Conservation (phyloP, 2,329 filamentous ascomycete genomes). For the Phialophora tarda region DNA sequence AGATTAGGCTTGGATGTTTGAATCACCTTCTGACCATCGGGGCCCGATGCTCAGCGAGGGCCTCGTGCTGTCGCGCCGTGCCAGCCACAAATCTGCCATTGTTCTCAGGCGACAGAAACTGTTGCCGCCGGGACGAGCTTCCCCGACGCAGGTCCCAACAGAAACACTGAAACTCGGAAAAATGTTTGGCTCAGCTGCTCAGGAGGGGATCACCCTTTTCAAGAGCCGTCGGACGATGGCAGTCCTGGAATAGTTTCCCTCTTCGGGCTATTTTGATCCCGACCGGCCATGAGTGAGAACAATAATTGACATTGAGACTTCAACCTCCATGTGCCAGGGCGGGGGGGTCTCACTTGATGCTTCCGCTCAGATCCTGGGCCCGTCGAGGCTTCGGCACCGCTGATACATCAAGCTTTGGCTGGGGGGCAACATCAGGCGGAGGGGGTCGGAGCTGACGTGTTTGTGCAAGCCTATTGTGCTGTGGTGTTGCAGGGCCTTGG, state of each 20-base stretch:
- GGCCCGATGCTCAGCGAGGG: constrained; percentile 14
- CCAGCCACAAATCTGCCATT: constrained; percentile 20
- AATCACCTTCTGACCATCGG: constrained; percentile 12
- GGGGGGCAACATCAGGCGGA: constrained; percentile 15
- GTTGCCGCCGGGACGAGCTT: constrained; percentile 29
- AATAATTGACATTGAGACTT: constrained; percentile 6
- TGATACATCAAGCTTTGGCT: constrained; percentile 13
- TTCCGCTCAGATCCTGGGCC: constrained; percentile 17
- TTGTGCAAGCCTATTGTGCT: constrained; percentile 14
- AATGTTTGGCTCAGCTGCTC: constrained; percentile 24
- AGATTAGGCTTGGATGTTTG: constrained; percentile 5
- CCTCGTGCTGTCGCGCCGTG: constrained; percentile 21
- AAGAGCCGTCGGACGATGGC: constrained; percentile 21
- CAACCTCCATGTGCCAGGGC: constrained; percentile 14
- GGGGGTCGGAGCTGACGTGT: constrained; percentile 20
- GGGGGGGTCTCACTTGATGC: constrained; percentile 12
- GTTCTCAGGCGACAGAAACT: constrained; percentile 21
- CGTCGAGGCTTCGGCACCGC: constrained; percentile 19
- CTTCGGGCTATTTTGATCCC: constrained; percentile 32
- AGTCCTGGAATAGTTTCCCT: constrained; percentile 33
- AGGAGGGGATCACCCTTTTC: constrained; percentile 17
- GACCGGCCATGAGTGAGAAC: constrained; percentile 12
- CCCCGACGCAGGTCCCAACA: constrained; percentile 35
- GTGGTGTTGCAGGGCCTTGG: constrained; percentile 11
- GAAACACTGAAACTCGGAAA: constrained; percentile 14